Evolutionary conservation across 2,329 filamentous ascomycete species (phyloP).

Genomic region (Samsoniella hepiali): DNA sequence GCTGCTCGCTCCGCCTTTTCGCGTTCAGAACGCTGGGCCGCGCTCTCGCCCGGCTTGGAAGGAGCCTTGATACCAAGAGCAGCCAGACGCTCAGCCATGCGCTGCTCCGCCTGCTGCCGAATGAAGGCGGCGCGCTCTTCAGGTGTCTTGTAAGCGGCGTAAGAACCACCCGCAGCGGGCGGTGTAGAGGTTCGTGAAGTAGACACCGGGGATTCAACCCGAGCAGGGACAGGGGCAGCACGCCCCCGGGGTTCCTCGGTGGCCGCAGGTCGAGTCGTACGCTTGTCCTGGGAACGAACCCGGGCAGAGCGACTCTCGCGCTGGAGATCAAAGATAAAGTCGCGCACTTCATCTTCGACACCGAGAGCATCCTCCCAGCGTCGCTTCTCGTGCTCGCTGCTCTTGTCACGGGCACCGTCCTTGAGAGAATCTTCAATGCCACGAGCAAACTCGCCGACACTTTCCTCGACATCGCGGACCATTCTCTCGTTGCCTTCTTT

Average conservation of each 20-base stretch:
- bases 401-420: conserved; percentile 70
- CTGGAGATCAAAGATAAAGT: conserved; percentile 97
- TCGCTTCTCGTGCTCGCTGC: conserved; percentile 83
- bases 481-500: conserved; percentile 94
- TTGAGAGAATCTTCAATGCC: conserved; percentile 85
- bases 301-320: conserved; percentile 76
- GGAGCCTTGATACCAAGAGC: conserved; percentile 87
- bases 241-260: conserved; percentile 43
- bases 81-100: conserved; percentile 93
- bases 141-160: conserved; percentile 81
- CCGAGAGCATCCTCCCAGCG: conserved; percentile 95
- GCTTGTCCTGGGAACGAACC: conserved; percentile 58
- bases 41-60: conserved; percentile 72
- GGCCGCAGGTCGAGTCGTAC: conserved; percentile 41
- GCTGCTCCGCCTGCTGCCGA: conserved; percentile 92
- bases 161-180: conserved; percentile 58
- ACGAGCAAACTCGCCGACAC: conserved; percentile 81
- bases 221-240: conserved; percentile 34
- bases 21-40: conserved; percentile 81
- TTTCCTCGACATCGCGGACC: conserved; percentile 95
- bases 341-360: conserved; percentile 93
- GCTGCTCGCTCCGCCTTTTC: conserved; percentile 85
- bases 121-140: conserved; percentile 95
- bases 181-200: conserved; percentile 49
- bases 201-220: conserved; percentile 48